Evolutionary conservation across 2,329 filamentous ascomycete species (phyloP).

Genomic region (Diaporthe sp.): DNA sequence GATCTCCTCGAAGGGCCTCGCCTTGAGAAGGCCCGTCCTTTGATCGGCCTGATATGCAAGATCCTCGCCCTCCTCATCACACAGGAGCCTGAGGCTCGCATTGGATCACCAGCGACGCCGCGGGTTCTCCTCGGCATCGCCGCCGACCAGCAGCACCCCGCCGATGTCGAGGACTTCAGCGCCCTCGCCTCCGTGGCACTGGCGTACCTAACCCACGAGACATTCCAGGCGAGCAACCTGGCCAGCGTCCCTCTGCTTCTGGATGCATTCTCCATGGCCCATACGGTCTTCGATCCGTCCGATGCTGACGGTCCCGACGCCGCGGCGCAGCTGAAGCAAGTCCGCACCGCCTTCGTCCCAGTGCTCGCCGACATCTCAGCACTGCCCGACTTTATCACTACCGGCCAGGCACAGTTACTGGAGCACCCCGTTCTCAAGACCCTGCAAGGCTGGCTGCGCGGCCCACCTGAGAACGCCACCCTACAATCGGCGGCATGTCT

Average conservation of each 20-base stretch:
- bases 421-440: constrained; percentile 49
- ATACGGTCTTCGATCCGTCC: constrained; percentile 55
- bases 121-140: constrained; percentile 64
- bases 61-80: constrained; percentile 65
- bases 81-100: constrained; percentile 62
- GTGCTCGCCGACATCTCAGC: constrained; percentile 63
- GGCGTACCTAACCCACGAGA: constrained; percentile 67
- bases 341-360: constrained; percentile 64
- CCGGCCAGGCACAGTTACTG: neutral
- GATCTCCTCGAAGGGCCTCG: constrained; percentile 61
- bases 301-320: constrained; percentile 60
- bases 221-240: constrained; percentile 64
- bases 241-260: constrained; percentile 59
- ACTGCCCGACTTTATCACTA: constrained; percentile 52
- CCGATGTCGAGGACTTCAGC: constrained; percentile 68
- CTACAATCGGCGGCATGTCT: constrained; percentile 71
- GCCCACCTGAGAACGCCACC: constrained; percentile 51
- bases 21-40: constrained; percentile 54
- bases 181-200: constrained; percentile 64
- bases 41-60: constrained; percentile 68
- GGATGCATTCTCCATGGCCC: constrained; percentile 60
- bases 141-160: constrained; percentile 51
- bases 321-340: constrained; percentile 58
- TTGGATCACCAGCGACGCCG: constrained; percentile 61
- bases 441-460: constrained; percentile 56